Conservation (phyloP, 768 basidiomycete species). For the Boletus rubropictus region DNA sequence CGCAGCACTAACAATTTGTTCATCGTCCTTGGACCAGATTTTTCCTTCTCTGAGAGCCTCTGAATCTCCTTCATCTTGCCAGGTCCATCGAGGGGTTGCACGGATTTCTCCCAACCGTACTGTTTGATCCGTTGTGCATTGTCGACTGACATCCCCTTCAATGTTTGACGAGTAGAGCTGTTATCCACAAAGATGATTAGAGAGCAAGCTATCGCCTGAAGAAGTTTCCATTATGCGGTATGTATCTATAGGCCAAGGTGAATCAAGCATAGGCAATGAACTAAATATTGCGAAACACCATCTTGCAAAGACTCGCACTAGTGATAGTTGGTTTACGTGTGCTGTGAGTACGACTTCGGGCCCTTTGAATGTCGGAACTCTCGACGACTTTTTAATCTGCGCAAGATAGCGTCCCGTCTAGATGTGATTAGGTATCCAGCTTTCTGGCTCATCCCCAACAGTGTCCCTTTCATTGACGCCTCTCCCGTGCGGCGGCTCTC, state of each 20-base stretch:
- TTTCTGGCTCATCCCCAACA: neutral
- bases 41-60: slow-evolving; percentile 27
- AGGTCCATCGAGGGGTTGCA: slow-evolving; percentile 29
- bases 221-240: slow-evolving; percentile 13
- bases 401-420: slow-evolving; percentile 12
- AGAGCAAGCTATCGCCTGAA: neutral
- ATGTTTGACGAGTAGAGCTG: neutral
- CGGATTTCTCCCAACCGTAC: slow-evolving; percentile 18
- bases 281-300: slow-evolving; percentile 11
- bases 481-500: slow-evolving; percentile 57
- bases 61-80: slow-evolving; percentile 30
- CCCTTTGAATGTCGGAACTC: neutral
- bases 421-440: slow-evolving; percentile 6
- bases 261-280: slow-evolving; percentile 2
- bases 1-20: too few species aligned
- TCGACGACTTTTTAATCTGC: slow-evolving; percentile 10
- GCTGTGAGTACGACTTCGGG: slow-evolving; percentile 1
- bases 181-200: too few species aligned
- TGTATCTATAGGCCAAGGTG: slow-evolving; percentile 12
- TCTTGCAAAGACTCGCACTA: slow-evolving; percentile 7
- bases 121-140: too few species aligned
- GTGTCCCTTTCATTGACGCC: slow-evolving; percentile 6
- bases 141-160: too few species aligned
- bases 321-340: slow-evolving; percentile 5
- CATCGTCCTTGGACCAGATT: slow-evolving; percentile 2